Conservation (phyloP, 2,329 filamentous ascomycete genomes). For the Scleromitrula shiraiana region DNA sequence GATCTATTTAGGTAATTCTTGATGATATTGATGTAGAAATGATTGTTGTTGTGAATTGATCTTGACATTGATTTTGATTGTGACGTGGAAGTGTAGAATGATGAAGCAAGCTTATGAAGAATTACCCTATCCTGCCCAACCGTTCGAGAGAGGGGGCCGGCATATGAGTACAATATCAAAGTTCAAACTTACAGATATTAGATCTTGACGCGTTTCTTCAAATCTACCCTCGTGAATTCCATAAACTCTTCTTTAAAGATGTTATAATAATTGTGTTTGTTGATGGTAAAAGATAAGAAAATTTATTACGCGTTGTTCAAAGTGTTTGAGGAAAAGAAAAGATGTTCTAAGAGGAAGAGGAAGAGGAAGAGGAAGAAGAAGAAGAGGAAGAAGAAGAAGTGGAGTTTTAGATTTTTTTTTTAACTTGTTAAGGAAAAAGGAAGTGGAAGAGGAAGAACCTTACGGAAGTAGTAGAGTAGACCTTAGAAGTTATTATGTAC, state of each 20-base stretch:
- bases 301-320: constrained; percentile 20
- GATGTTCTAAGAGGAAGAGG: constrained; percentile 32
- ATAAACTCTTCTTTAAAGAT: no score
- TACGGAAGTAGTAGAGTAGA: no score
- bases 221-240: no score
- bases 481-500: no score
- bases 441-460: constrained; percentile 1
- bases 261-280: constrained; percentile 26
- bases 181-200: constrained; percentile 23
- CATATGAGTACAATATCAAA: constrained; percentile 15
- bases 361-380: constrained; percentile 19
- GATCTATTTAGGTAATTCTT: constrained; percentile 3
- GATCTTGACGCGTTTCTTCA: no score
- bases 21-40: constrained; percentile 7
- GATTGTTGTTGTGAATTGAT: constrained; percentile 11
- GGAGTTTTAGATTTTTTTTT: not conserved
- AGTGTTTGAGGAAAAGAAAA: constrained; percentile 25
- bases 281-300: constrained; percentile 20
- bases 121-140: not conserved
- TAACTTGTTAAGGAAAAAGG: not conserved
- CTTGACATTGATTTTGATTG: constrained; percentile 12
- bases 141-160: no score
- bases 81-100: constrained; percentile 3
- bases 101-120: not conserved
- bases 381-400: not conserved